These are phyloP conservation scores for Lindgomyces ingoldianus DNA, from an alignment of 495 filamentous ascomycete genomes.

Conservation along the genomic window DNA sequence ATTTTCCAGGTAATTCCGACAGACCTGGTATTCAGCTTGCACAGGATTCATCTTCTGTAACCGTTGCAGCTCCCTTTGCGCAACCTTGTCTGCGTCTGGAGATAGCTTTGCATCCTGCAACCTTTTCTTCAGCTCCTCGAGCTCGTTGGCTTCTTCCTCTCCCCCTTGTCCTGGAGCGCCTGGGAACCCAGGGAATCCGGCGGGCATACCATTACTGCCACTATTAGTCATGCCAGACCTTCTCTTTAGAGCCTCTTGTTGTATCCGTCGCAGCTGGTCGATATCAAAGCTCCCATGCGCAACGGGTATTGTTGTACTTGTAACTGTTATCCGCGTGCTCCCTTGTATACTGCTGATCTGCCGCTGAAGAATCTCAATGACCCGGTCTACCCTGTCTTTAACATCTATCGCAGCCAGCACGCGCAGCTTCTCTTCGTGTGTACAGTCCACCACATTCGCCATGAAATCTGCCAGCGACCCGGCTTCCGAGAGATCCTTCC, in stretches of 20 bases:
- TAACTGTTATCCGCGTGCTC: slow-evolving; percentile 72
- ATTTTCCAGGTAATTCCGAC: slow-evolving; percentile 92
- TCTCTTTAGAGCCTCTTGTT: slow-evolving; percentile 56
- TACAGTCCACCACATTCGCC: slow-evolving; percentile 79
- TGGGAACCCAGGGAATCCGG: slow-evolving; percentile 42
- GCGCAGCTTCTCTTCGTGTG: slow-evolving; percentile 84
- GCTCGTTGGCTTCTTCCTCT: slow-evolving; percentile 69
- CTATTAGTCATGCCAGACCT: slow-evolving; percentile 52
- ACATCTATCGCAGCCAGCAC: slow-evolving; percentile 76
- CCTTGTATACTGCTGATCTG: slow-evolving; percentile 81
- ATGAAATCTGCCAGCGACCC: slow-evolving; percentile 94
- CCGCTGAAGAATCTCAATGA: slow-evolving; percentile 75
- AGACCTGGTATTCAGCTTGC: slow-evolving; percentile 93
- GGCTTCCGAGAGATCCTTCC: slow-evolving; percentile 74
- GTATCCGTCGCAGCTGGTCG: slow-evolving; percentile 54
- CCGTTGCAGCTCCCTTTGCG: slow-evolving; percentile 82
- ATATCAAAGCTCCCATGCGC: slow-evolving; percentile 44
- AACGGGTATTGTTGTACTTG: slow-evolving; percentile 46
- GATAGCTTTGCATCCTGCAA: slow-evolving; percentile 77
- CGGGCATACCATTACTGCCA: slow-evolving; percentile 57
- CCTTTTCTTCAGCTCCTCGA: slow-evolving; percentile 89
- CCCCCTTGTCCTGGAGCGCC: slow-evolving; percentile 51
- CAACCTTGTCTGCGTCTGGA: slow-evolving; percentile 78
- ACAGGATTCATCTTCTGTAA: slow-evolving; percentile 92
- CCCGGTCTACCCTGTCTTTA: slow-evolving; percentile 72